Evolutionary conservation across 495 filamentous ascomycete species (phyloP).

Genomic region (Penicillium arizonense): DNA sequence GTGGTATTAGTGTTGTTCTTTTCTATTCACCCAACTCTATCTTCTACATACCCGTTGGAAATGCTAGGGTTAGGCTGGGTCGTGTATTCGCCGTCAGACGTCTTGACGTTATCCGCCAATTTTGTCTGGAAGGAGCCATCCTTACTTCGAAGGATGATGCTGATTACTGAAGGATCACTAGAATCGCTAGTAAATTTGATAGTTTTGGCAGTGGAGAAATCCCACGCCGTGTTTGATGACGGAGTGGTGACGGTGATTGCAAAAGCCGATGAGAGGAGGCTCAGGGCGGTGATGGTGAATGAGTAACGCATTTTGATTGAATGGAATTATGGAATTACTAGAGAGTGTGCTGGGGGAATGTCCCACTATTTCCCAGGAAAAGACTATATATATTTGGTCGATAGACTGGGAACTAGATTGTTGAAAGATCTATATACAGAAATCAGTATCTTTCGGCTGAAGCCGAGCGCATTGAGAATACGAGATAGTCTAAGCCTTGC

Average conservation of each 20-base stretch:
- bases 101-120: slow-evolving; percentile 19
- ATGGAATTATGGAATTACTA: slow-evolving; percentile 6
- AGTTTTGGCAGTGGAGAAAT: slow-evolving; percentile 16
- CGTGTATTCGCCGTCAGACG: slow-evolving; percentile 15
- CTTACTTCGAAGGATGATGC: slow-evolving; percentile 14
- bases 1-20: slow-evolving; percentile 8
- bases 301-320: slow-evolving; percentile 12
- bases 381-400: slow-evolving; percentile 1
- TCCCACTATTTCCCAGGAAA: neutral
- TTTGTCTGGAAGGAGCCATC: slow-evolving; percentile 19
- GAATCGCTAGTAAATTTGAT: slow-evolving; percentile 12
- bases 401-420: neutral
- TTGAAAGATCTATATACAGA: slow-evolving; percentile 2
- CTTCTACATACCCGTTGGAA: slow-evolving; percentile 14
- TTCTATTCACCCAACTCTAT: neutral
- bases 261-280: slow-evolving; percentile 13
- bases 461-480: slow-evolving; percentile 8
- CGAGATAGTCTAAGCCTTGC: slow-evolving; percentile 7
- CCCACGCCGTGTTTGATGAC: slow-evolving; percentile 9
- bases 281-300: slow-evolving; percentile 8
- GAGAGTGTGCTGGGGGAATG: neutral
- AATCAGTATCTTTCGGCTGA: slow-evolving; percentile 5
- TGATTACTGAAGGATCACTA: slow-evolving; percentile 9
- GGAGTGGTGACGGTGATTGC: slow-evolving; percentile 13
- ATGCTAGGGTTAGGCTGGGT: slow-evolving; percentile 15